Conservation (phyloP, 202 grass and related monocot genomes). For the Carex sylvatica region DNA sequence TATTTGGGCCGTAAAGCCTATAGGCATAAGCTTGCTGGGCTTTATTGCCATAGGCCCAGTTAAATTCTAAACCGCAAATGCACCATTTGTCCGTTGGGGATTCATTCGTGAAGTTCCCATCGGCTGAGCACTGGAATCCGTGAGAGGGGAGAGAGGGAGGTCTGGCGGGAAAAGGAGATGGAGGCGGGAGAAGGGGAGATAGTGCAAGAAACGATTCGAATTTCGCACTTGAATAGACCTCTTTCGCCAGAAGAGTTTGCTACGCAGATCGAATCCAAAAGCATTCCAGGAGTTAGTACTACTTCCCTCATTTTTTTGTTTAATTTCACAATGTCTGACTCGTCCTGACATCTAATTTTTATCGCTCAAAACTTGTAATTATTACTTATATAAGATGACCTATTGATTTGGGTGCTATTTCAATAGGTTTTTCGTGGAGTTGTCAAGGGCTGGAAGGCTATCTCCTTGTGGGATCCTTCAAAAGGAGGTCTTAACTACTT, state of each 20-base stretch:
- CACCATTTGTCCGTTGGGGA: neutral
- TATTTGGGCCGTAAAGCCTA: neutral
- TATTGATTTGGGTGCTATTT: neutral
- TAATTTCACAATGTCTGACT: neutral
- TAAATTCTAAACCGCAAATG: neutral
- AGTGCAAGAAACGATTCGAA: conserved; percentile 42
- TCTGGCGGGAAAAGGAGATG: conserved; percentile 23
- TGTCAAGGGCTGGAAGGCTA: conserved; percentile 51
- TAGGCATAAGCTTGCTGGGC: neutral
- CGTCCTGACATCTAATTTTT: neutral
- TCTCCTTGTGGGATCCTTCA: conserved; percentile 61
- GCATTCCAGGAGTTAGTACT: conserved; percentile 54
- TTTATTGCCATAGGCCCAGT: neutral
- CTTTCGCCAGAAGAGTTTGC: conserved; percentile 50
- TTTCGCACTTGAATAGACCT: conserved; percentile 30
- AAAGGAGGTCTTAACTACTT: conserved; percentile 83
- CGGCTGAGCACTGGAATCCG: neutral
- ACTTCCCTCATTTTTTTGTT: neutral
- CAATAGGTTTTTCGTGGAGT: conserved; percentile 56
- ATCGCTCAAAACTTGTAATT: neutral
- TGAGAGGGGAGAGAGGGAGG: neutral
- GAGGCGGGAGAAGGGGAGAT: conserved; percentile 27
- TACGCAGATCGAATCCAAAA: conserved; percentile 48
- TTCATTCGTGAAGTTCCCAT: neutral
- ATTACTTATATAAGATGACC: neutral